These are phyloP conservation scores for Streptanthus diversifolius DNA, from an alignment of 345 rosid genomes.

Conservation along the genomic window DNA sequence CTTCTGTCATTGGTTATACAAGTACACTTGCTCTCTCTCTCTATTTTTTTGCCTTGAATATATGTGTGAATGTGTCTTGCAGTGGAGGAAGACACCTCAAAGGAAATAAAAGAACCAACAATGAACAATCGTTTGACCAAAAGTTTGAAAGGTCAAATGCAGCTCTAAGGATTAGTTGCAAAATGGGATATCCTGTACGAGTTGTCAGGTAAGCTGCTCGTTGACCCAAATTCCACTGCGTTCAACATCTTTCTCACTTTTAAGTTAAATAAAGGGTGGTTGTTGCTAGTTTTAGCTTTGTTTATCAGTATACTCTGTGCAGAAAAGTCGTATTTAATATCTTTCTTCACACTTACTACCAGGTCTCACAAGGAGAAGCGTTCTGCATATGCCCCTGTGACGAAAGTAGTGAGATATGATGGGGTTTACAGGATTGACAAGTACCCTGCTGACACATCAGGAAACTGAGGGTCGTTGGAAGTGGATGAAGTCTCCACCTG, in stretches of 20 bases:
- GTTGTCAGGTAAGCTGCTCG: slow-evolving; percentile 55
- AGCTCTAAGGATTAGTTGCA: slow-evolving; percentile 65
- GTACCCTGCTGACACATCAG: slow-evolving; percentile 37
- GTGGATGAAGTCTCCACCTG: slow-evolving; percentile 61
- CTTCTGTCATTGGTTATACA: neutral
- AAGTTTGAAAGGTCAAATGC: slow-evolving; percentile 47
- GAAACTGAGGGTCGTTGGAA: slow-evolving; percentile 47
- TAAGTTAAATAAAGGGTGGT: neutral
- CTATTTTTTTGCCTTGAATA: neutral
- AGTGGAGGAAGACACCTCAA: slow-evolving; percentile 85
- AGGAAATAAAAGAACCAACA: slow-evolving; percentile 66
- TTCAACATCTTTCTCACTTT: neutral
- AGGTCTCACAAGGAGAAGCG: slow-evolving; percentile 75
- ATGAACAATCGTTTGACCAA: slow-evolving; percentile 67
- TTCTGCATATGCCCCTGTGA: slow-evolving; percentile 66
- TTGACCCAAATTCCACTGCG: neutral
- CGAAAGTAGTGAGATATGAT: slow-evolving; percentile 66
- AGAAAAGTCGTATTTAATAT: neutral
- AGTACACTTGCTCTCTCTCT: neutral
- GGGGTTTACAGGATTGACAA: slow-evolving; percentile 75
- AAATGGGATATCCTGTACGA: slow-evolving; percentile 72
- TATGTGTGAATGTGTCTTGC: slow-evolving; percentile 16
- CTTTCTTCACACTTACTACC: neutral
- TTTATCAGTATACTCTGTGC: neutral
- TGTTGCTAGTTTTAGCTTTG: neutral